Base-by-base conservation (phyloP, 2,329 filamentous ascomycete genomes). In the Nannizziopsis arthrosporioides region DNA sequence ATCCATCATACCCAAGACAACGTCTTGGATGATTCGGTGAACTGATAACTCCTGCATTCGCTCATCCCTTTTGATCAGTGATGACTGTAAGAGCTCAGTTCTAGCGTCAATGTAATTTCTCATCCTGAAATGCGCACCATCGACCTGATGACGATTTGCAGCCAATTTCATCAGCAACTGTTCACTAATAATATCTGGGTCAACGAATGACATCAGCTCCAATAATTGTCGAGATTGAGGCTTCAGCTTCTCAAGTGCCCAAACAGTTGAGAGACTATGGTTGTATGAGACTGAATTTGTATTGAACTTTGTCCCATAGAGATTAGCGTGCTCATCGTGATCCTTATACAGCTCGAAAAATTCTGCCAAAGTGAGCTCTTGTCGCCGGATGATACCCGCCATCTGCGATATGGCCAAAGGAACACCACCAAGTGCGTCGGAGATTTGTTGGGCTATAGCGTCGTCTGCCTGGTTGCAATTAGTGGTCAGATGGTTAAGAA, bases 1-100 rank as follows among this genome's bases (percentile, higher is more conserved):
- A 50, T 55, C 42, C 53, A 60, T 57, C 44, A 40, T 49, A 12
- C 54, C 55, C 39, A 53, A 47, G n/a, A 57, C 36, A 2, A 53
- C 54, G 48, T 61, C 59, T 54, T 62, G 59, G 5, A 62, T 47
- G 9, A 62, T 53, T 22, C 55, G 51, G 47, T 62, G 56, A 3
- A 62, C 53, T 2, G 50, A 54, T 30, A 61, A 18, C 17, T 56
- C 49, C 8, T 52, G 49, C 40, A 56, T 52, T 36, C 53, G 15
- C 17, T 51, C 57, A 19, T 60, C 47, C 40, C 50, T 49, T 34
- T 55, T 53, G n/a, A 61, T 41, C 2, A 62, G 52, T 7, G 60
- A 62, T 38, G 48, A 56, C 17, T 55, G 45, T 10, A 61, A 40
- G 14, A 61, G 56, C 35, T 59, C 57, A 1, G 47, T 49, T 50